These are phyloP conservation scores for Rhizophora apiculata DNA, from an alignment of 345 rosid genomes.

Conservation along the genomic window DNA sequence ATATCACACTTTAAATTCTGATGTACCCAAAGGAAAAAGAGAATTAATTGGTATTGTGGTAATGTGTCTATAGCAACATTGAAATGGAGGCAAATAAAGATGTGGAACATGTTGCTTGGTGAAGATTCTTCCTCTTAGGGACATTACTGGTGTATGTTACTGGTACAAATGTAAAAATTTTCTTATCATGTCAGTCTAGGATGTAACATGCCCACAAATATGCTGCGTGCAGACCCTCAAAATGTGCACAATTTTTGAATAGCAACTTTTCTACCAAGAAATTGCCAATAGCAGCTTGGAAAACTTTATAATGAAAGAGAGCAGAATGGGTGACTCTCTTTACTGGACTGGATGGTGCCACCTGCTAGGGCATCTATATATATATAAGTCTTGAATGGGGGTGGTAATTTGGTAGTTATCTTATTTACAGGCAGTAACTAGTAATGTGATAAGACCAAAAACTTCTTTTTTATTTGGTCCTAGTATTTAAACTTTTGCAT, in stretches of 20 bases:
- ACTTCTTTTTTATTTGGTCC: no score
- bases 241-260: background rate
- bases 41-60: background rate
- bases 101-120: background rate
- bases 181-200: background rate
- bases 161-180: background rate
- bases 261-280: background rate
- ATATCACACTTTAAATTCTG: no score
- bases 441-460: no score
- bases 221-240: background rate
- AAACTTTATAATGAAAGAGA: background rate
- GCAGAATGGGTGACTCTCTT: background rate
- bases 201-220: background rate
- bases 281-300: background rate
- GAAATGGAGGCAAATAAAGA: background rate
- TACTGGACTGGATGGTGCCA: no score
- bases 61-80: background rate
- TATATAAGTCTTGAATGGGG: no score
- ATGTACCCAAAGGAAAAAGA: no score
- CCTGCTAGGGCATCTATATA: no score
- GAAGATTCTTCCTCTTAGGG: background rate
- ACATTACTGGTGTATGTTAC: background rate
- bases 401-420: no score
- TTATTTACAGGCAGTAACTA: no score
- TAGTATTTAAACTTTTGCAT: no score